Evolutionary conservation across 148 eudicot species (phyloP).

Genomic region (Suaeda aralocaspica): DNA sequence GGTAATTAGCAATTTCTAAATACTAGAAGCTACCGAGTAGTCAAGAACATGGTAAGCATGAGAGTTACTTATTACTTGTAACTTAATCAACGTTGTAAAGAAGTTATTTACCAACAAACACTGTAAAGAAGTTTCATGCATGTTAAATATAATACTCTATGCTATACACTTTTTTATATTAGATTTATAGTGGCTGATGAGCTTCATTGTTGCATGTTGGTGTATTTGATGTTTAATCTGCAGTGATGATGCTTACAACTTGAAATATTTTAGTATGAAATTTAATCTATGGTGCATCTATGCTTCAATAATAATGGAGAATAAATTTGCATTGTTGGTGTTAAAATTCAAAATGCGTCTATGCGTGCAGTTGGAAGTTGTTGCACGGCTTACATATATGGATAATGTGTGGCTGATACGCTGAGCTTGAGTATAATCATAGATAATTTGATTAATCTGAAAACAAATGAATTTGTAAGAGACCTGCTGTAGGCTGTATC

Average conservation of each 20-base stretch:
- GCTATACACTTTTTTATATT: background rate
- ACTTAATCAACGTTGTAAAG: background rate
- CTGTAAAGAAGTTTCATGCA: background rate
- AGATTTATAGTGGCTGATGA: background rate
- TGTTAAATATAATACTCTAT: background rate
- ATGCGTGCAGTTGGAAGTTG: background rate
- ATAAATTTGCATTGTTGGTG: too few species aligned
- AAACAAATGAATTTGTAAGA: background rate
- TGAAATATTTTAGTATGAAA: background rate
- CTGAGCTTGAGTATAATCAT: background rate
- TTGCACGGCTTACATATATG: background rate
- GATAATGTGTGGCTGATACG: background rate
- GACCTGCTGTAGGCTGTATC: conserved; percentile 9
- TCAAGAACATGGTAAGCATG: too few species aligned
- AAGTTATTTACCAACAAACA: too few species aligned
- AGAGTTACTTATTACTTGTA: too few species aligned
- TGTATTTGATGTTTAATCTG: background rate
- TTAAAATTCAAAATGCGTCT: background rate
- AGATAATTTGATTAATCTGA: background rate
- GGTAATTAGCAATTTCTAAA: background rate
- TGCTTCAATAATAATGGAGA: background rate
- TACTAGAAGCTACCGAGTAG: too few species aligned
- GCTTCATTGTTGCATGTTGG: background rate
- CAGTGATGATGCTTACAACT: background rate
- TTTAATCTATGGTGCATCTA: background rate